Base-by-base conservation (phyloP, 2,329 filamentous ascomycete genomes). In the Ceratocystis ficicola region DNA sequence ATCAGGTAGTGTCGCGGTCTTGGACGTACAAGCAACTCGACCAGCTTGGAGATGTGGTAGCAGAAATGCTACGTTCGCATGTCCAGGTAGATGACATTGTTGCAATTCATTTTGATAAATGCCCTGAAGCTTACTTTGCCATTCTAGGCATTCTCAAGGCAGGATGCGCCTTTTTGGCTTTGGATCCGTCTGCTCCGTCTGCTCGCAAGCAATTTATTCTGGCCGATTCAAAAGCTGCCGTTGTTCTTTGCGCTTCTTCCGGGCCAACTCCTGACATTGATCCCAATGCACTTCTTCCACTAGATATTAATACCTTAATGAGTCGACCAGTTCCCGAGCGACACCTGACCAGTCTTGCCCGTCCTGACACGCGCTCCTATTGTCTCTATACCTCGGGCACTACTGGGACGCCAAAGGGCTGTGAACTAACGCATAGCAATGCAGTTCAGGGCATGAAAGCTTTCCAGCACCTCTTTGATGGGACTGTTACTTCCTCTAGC, bases 341-440 rank as follows among this genome's bases (percentile, higher is more conserved):
- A n/a, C 41, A 22, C 4, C 6, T 17, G 17, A 28, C 61, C 3
- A 48, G 46, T n/a, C 52, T 59, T 5, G 66, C 66, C 1, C 46
- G n/a, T 2, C 72, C 73, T 15, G 77, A 81, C 25, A 82, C 86
- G 69, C 84, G 84, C 0, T 90, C 87, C 70, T 95, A 95, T 72
- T 93, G 89, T 67, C 79, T 95, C 0, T 95, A 95, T 73, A 95
- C 90, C 0, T 93, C 88, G 2, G 90, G 90, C 2, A 95, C 90
- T 0, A 95, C 90, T 0, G 90, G 90, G 2, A 88, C 85, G 0
- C 90, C 91, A 0, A 95, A 95, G 71, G 90, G 90, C 1, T 96
- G 91, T 70, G 84, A 94, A 67, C 85, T 96, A 60, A 95, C 88
- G 0, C 92, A 96, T 71, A 85, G 90, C 63, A 96, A 95, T 73